A percentile compares a stretch with the other conserved stretches of the same genome.
phyloP scores from a whole-genome alignment of 2,329 filamentous ascomycete species.

The Trichoderma gracile region DNA sequence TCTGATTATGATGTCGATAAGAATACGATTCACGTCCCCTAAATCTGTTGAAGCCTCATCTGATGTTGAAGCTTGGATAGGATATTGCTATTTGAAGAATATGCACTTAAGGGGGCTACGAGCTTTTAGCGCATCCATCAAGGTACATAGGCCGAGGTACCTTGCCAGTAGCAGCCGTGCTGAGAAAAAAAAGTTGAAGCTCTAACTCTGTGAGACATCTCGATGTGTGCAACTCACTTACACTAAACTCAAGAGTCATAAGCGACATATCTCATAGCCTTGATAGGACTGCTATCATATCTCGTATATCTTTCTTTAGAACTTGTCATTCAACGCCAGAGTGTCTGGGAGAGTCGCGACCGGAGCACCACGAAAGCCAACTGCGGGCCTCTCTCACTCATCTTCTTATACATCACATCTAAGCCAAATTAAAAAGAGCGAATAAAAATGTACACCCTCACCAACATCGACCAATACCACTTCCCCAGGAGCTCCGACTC shows the following conservation, averaged over 20 bases:
- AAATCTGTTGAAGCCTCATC: not conserved
- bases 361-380: not conserved
- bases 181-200: not conserved
- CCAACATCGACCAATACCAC: conserved; percentile 36
- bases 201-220: not conserved
- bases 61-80: no score
- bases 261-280: not conserved
- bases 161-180: not conserved
- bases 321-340: no score
- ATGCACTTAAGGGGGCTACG: conserved; percentile 38
- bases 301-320: no score
- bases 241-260: no score
- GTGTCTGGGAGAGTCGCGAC: no score
- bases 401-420: not conserved
- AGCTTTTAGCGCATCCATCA: conserved; percentile 9
- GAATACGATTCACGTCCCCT: not conserved
- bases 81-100: conserved; percentile 11
- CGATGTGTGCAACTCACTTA: not conserved
- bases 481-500: conserved; percentile 40
- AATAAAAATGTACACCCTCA: conserved; percentile 41
- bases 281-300: no score
- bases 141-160: not conserved
- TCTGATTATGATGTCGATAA: not conserved
- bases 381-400: not conserved
- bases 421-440: no score